phyloP scores from a whole-genome alignment of 257 asterid genomes.

The Linderniella brevidens region DNA sequence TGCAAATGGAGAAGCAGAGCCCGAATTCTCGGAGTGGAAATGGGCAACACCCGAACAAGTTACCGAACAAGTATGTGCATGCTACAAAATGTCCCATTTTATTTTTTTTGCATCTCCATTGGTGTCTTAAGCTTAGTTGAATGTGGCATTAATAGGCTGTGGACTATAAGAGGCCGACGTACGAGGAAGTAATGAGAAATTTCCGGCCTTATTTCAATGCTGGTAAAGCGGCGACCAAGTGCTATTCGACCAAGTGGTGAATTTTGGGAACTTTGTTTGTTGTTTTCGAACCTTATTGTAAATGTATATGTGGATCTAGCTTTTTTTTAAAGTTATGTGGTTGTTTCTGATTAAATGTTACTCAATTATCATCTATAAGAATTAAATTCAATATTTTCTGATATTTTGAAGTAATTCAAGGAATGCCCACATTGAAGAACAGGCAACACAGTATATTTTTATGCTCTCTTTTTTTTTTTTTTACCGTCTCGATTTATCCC shows the following conservation, averaged over 20 bases:
- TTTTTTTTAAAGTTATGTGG: no score
- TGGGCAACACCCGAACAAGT: conserved; percentile 90
- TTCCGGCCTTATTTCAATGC: conserved; percentile 34
- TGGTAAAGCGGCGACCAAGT: conserved; percentile 64
- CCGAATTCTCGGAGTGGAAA: conserved; percentile 95
- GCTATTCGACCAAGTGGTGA: conserved; percentile 84
- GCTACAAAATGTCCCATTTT: not conserved
- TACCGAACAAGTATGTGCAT: conserved; percentile 52
- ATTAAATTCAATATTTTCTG: no score
- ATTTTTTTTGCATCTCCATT: conserved; percentile 1
- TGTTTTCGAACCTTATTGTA: no score
- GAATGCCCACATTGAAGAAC: no score
- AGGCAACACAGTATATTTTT: no score
- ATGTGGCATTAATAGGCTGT: conserved; percentile 46
- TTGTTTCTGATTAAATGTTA: no score
- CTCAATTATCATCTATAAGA: no score
- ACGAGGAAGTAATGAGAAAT: conserved; percentile 68
- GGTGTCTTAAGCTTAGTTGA: no score
- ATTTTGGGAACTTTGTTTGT: not conserved
- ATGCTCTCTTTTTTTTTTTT: no score
- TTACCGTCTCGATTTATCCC: no score
- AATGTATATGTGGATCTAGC: no score
- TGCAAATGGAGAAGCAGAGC: conserved; percentile 58
- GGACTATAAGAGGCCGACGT: conserved; percentile 93
- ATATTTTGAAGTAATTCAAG: no score